Evolutionary conservation across 768 basidiomycete genomes (phyloP).

Genomic region (Termitomyces heimii): DNA sequence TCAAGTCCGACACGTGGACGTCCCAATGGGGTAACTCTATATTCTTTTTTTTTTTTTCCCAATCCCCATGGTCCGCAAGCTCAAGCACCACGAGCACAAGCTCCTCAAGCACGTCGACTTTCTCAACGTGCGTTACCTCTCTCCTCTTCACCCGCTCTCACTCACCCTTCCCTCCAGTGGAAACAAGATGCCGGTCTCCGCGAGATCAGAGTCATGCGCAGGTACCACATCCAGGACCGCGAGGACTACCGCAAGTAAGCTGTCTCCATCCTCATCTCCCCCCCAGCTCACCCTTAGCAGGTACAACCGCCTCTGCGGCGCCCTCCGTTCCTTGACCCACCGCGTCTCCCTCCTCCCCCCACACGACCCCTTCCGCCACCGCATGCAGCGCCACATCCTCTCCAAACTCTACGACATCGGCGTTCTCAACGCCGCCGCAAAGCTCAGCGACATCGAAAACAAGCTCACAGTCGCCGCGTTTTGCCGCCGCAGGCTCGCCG

Average conservation of each 20-base stretch:
- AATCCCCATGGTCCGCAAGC: constrained; percentile 27
- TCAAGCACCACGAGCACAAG: constrained; percentile 95
- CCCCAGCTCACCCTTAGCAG: constrained; percentile 22
- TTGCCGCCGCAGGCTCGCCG: constrained; percentile 86
- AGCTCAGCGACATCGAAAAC: constrained; percentile 93
- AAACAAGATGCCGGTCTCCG: constrained; percentile 89
- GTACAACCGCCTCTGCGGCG: constrained; percentile 95
- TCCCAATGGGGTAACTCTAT: too few relatives aligned
- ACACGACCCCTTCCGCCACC: constrained; percentile 80
- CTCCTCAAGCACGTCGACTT: constrained; percentile 97
- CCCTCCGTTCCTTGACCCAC: constrained; percentile 80
- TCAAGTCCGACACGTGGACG: neutral
- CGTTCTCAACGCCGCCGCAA: constrained; percentile 78
- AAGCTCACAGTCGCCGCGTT: constrained; percentile 95
- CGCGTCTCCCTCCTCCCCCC: constrained; percentile 82
- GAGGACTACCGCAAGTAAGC: constrained; percentile 91
- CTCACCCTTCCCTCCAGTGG: constrained; percentile 54
- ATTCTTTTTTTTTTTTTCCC: too few relatives aligned
- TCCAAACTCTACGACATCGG: constrained; percentile 98
- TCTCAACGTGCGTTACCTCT: constrained; percentile 53
- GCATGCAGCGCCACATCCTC: constrained; percentile 83
- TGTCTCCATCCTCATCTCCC: neutral
- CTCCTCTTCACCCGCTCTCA: too few relatives aligned
- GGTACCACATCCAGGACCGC: constrained; percentile 92
- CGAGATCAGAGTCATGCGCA: constrained; percentile 90